Base-by-base conservation (phyloP, 2,329 filamentous ascomycete genomes). In the Grosmannia penicillata region DNA sequence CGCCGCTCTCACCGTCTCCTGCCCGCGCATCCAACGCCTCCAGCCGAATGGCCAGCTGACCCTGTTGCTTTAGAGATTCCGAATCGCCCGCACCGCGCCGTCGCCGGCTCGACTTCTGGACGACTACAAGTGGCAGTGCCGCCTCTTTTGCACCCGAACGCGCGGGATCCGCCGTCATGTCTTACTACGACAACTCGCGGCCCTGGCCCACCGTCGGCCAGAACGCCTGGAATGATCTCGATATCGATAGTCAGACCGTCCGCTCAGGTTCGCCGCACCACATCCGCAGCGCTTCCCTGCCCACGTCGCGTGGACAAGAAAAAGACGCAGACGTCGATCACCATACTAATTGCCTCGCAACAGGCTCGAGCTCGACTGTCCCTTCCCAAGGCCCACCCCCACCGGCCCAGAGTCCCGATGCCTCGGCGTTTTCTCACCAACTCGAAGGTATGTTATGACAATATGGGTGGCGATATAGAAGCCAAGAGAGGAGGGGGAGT, bases 331-430 rank as follows among this genome's bases (percentile, higher is more conserved):
- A n/a, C n/a, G n/a, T n/a, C n/a, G n/a, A n/a, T n/a, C n/a, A n/a
- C n/a, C n/a, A n/a, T n/a, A 21, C 13, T n/a, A 3, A 17, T 8
- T 9, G 8, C 32, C 22, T 23, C 21, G 10, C 21, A 18, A 27
- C 41, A 57, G 55, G 54, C 43, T 50, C 56, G 25, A 58, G 50
- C 46, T 58, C 56, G 6, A 50, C 50, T 18, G 52, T 58, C 38
- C 56, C 56, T 9, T 49, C 51, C 36, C 52, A 56, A 40, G 55
- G 54, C 30, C 43, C 55, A 17, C 42, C 44, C 8, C 38, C 33
- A 11, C 44, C 46, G n/a, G 33, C 46, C 4, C 42, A 39, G 15
- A 44, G 44, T 8, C 39, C 38, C 9, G 45, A 47, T 10, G 33
- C 38, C 10, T 39, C 50, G 14, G 56, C 56, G 8, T 59, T 59